phyloP scores from a whole-genome alignment of 371 early-diverging fungal species.

The Batkoa obscura region DNA sequence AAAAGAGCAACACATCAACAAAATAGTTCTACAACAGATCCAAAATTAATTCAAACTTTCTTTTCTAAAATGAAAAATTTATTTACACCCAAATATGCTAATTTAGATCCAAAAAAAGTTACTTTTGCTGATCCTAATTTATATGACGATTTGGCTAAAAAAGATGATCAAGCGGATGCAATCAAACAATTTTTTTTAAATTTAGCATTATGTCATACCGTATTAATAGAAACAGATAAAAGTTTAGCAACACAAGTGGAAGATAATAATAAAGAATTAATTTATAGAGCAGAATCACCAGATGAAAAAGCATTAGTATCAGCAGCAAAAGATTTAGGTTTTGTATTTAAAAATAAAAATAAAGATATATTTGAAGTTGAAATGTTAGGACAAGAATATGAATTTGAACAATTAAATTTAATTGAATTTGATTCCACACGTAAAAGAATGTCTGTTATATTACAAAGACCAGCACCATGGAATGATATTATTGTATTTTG shows the following conservation, averaged over 20 bases:
- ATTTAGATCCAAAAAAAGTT: slow-evolving; percentile 27
- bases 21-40: slow-evolving; percentile 7
- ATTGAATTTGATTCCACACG: slow-evolving; percentile 84
- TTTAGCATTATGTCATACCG: slow-evolving; percentile 85
- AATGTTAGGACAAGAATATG: slow-evolving; percentile 37
- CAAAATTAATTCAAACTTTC: slow-evolving; percentile 33
- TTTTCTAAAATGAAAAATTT: slow-evolving; percentile 29
- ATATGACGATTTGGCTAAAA: slow-evolving; percentile 33
- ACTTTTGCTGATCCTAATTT: slow-evolving; percentile 72
- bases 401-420: slow-evolving; percentile 51
- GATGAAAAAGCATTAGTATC: slow-evolving; percentile 76
- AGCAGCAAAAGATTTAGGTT: slow-evolving; percentile 73
- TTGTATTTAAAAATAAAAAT: slow-evolving; percentile 43
- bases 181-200: slow-evolving; percentile 65
- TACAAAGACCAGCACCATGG: slow-evolving; percentile 49
- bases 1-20: slow-evolving; percentile 13
- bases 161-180: slow-evolving; percentile 11
- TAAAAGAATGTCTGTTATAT: slow-evolving; percentile 87
- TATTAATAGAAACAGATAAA: slow-evolving; percentile 47
- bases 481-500: slow-evolving; percentile 65
- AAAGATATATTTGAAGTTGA: slow-evolving; percentile 34
- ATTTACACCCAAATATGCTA: slow-evolving; percentile 53
- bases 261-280: slow-evolving; percentile 17
- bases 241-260: slow-evolving; percentile 21
- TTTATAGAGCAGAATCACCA: slow-evolving; percentile 56